Evolutionary conservation across 2,329 filamentous ascomycete genomes (phyloP).

Genomic region (Fusarium pseudocircinatum): DNA sequence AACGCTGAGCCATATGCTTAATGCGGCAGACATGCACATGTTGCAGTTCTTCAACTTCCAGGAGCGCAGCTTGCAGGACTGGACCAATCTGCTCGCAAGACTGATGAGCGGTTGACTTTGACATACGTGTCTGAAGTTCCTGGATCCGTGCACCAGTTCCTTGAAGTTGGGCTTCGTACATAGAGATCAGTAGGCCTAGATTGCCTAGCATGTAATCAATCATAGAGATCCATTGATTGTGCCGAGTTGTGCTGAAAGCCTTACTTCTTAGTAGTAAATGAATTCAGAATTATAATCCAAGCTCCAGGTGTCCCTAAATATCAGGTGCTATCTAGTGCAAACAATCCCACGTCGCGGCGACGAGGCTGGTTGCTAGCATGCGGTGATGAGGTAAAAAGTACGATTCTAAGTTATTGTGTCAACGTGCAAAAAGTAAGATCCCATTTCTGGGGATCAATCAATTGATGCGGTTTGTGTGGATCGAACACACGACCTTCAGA

Average conservation of each 20-base stretch:
- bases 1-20: not conserved
- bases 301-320: fast-evolving
- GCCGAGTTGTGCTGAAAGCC: fast-evolving
- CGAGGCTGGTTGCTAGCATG: too few relatives aligned
- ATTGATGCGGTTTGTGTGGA: constrained; percentile 23
- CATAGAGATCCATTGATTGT: not conserved
- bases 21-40: constrained; percentile 53
- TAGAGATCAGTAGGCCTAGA: not conserved
- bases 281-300: not conserved
- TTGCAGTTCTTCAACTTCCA: constrained; percentile 57
- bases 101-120: constrained; percentile 29
- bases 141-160: constrained; percentile 6
- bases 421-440: not conserved
- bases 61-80: constrained; percentile 23
- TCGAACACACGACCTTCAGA: constrained; percentile 33
- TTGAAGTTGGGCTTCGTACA: not conserved
- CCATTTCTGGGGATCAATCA: fast-evolving
- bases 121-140: not conserved
- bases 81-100: constrained; percentile 11
- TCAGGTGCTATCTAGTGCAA: not conserved
- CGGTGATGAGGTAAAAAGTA: not conserved
- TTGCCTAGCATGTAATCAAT: not conserved
- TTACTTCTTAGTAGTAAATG: not conserved
- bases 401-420: not conserved
- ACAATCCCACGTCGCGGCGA: not conserved